Evolutionary conservation across 169 alveolate genomes (phyloP).

Genomic region (Eimeria zaria): DNA sequence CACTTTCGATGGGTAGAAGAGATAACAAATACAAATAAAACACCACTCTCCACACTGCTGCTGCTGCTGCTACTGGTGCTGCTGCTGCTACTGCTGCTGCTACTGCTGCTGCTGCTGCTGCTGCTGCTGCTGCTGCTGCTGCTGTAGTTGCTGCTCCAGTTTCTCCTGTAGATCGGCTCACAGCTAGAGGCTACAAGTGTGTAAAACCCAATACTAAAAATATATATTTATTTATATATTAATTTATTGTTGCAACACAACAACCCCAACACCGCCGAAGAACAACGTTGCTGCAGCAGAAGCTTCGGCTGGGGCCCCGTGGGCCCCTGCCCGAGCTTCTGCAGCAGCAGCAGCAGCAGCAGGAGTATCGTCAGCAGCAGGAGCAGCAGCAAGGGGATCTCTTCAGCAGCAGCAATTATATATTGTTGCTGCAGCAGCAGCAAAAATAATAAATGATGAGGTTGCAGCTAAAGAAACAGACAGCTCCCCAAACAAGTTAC

Average conservation of each 20-base stretch:
- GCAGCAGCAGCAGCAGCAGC: constrained; percentile 40
- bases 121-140: constrained; percentile 58
- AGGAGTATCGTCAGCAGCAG: neutral
- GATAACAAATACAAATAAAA: no score
- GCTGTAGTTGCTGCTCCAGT: neutral
- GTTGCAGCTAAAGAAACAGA: no score
- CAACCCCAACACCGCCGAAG: neutral
- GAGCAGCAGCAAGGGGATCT: neutral
- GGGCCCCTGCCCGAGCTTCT: constrained; percentile 9
- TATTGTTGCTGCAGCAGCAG: neutral
- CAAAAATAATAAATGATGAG: no score
- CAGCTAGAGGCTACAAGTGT: neutral
- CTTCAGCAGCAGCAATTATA: neutral
- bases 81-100: constrained; percentile 15
- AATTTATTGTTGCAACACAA: neutral
- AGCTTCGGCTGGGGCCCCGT: neutral
- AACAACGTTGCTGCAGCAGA: neutral
- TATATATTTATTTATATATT: neutral
- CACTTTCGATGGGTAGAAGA: no score
- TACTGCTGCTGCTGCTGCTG: constrained; percentile 65
- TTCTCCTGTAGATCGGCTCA: neutral
- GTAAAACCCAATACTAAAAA: neutral
- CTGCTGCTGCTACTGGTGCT: constrained; percentile 60
- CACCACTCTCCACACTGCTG: constrained; percentile 6
- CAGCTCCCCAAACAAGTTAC: no score